These are phyloP conservation scores for Paramecium biaurelia DNA, from an alignment of 73 alveolate species.

Conservation along the genomic window DNA sequence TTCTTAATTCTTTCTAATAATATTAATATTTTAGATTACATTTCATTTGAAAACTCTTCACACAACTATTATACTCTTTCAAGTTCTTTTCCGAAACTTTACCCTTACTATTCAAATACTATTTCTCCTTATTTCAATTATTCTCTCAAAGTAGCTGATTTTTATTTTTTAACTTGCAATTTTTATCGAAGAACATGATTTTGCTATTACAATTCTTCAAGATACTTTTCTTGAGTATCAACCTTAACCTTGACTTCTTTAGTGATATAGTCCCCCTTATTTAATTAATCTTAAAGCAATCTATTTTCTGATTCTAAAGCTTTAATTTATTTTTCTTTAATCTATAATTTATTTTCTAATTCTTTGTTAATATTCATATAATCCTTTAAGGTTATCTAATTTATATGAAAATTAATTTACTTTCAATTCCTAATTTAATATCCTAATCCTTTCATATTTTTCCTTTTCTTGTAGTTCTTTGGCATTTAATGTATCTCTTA, in stretches of 20 bases:
- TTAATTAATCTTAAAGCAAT: neutral
- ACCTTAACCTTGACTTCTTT: neutral
- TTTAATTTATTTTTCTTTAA: neutral
- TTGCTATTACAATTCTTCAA: neutral
- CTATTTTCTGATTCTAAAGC: neutral
- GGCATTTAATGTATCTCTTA: neutral
- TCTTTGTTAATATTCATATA: neutral
- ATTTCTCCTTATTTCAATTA: constrained; percentile 28
- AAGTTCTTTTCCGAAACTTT: constrained; percentile 3
- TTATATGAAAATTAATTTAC: neutral
- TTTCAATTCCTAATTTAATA: neutral
- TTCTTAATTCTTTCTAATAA: constrained; percentile 35
- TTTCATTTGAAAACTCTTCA: constrained; percentile 47
- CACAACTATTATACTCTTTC: constrained; percentile 15
- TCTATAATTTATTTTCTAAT: neutral
- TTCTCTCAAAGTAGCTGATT: neutral
- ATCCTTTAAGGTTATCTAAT: constrained; percentile 22
- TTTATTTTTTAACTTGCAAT: neutral
- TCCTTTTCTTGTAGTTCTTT: neutral
- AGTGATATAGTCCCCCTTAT: no score
- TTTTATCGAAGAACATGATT: neutral
- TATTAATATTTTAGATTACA: neutral
- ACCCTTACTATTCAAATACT: constrained; percentile 1
- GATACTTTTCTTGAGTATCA: neutral
- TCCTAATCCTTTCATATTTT: constrained; percentile 12